Conservation (phyloP, 1,284 basidiomycete species). For the Pisolithus thermaeus region DNA sequence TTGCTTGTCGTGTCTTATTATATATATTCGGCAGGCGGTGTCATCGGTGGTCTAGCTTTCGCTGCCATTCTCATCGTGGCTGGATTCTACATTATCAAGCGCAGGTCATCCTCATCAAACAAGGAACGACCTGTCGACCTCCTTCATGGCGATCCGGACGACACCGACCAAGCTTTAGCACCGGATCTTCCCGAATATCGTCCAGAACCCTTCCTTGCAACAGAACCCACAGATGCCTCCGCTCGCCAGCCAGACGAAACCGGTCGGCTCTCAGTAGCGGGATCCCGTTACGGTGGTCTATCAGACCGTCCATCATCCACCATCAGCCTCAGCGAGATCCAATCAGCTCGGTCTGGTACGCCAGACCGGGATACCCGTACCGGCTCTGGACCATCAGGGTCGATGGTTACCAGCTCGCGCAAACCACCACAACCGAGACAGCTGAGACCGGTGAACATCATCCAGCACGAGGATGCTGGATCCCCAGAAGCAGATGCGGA, state of each 20-base stretch:
- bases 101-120: constrained; percentile 34
- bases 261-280: constrained; percentile 16
- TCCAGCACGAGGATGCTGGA: constrained; percentile 79
- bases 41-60: constrained; percentile 54
- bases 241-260: constrained; percentile 20
- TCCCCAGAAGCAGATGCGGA: constrained; percentile 45
- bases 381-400: constrained; percentile 11
- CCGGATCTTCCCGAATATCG: constrained; percentile 57
- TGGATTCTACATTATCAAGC: constrained; percentile 48
- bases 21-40: constrained; percentile 41
- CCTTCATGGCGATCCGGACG: constrained; percentile 55
- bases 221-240: constrained; percentile 48
- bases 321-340: constrained; percentile 14
- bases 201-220: constrained; percentile 68
- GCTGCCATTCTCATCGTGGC: constrained; percentile 40
- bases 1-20: background rate
- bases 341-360: constrained; percentile 8
- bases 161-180: constrained; percentile 30
- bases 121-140: constrained; percentile 61
- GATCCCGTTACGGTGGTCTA: constrained; percentile 7
- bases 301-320: constrained; percentile 3
- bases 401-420: constrained; percentile 33
- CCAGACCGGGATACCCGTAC: constrained; percentile 17
- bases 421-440: constrained; percentile 36
- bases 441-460: constrained; percentile 67